A percentile compares a stretch with the other conserved stretches of the same genome.
Evolutionary conservation across 768 basidiomycete species (phyloP).

Genomic region (Termitomyces sp.): DNA sequence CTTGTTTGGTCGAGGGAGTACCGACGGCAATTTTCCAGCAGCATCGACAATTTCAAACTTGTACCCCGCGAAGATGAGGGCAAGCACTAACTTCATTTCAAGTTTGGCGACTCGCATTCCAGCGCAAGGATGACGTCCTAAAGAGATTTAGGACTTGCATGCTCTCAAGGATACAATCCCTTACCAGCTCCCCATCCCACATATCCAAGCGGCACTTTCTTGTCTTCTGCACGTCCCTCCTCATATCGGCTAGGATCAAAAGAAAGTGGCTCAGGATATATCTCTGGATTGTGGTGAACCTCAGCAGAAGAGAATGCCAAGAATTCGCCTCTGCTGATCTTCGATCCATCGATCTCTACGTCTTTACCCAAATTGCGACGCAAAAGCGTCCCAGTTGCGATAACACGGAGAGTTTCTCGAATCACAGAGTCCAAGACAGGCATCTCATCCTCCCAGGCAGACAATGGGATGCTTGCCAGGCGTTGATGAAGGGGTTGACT

Average conservation of each 20-base stretch:
- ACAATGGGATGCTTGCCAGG: constrained; percentile 32
- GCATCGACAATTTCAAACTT: constrained; percentile 35
- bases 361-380: constrained; percentile 35
- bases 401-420: constrained; percentile 38
- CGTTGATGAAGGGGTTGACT: constrained; percentile 29
- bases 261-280: constrained; percentile 32
- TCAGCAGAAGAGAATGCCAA: constrained; percentile 33
- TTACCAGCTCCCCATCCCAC: constrained; percentile 42
- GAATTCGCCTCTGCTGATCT: constrained; percentile 32
- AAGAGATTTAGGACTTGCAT: neutral
- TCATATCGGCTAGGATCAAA: constrained; percentile 37
- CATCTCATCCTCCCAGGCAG: constrained; percentile 40
- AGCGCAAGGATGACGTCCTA: constrained; percentile 38
- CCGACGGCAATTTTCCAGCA: constrained; percentile 24
- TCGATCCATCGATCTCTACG: constrained; percentile 24
- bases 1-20: constrained; percentile 28
- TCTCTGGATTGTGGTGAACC: constrained; percentile 32
- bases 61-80: constrained; percentile 32
- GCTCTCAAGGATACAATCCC: neutral
- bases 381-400: constrained; percentile 26
- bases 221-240: constrained; percentile 34
- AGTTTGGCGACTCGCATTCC: constrained; percentile 40
- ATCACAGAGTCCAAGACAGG: constrained; percentile 36
- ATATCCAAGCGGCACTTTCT: constrained; percentile 30
- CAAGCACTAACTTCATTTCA: constrained; percentile 36